phyloP scores from a whole-genome alignment of 257 asterid genomes.

The Ajuga chamaepitys region DNA sequence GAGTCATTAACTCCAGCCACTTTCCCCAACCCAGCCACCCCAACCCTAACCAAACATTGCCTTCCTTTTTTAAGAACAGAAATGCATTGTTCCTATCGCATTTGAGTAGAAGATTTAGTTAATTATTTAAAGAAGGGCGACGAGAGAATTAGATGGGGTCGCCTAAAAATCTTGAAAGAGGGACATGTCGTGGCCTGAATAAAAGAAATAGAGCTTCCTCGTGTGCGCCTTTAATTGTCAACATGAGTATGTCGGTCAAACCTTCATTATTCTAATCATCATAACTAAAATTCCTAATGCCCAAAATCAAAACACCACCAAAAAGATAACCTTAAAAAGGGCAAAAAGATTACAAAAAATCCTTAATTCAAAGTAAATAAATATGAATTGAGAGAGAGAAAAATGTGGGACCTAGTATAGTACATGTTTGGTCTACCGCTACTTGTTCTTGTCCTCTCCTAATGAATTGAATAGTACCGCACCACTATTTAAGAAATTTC shows the following conservation, averaged over 20 bases:
- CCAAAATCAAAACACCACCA: too few species aligned
- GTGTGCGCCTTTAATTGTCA: constrained; percentile 31
- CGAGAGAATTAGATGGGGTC: constrained; percentile 2
- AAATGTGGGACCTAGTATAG: neutral
- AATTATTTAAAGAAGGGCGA: neutral
- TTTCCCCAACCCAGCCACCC: too few species aligned
- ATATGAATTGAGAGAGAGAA: neutral
- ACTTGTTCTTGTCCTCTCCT: too few species aligned
- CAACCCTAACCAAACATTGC: too few species aligned
- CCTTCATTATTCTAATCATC: constrained; percentile 20
- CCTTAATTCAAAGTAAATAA: neutral
- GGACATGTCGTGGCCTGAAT: neutral
- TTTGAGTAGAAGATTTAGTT: too few species aligned
- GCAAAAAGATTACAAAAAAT: neutral
- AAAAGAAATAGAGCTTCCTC: constrained; percentile 17
- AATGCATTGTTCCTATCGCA: too few species aligned
- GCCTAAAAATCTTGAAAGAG: constrained; percentile 26
- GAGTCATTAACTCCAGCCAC: too few species aligned
- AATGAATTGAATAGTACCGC: too few species aligned
- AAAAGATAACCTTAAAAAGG: neutral
- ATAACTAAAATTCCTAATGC: constrained; percentile 4
- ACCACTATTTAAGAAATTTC: too few species aligned
- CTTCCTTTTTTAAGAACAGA: too few species aligned
- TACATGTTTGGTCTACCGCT: too few species aligned
- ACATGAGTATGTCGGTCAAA: constrained; percentile 42